Base-by-base conservation (phyloP, 2,329 filamentous ascomycete species). In the Diaporthe citrichinensis region DNA sequence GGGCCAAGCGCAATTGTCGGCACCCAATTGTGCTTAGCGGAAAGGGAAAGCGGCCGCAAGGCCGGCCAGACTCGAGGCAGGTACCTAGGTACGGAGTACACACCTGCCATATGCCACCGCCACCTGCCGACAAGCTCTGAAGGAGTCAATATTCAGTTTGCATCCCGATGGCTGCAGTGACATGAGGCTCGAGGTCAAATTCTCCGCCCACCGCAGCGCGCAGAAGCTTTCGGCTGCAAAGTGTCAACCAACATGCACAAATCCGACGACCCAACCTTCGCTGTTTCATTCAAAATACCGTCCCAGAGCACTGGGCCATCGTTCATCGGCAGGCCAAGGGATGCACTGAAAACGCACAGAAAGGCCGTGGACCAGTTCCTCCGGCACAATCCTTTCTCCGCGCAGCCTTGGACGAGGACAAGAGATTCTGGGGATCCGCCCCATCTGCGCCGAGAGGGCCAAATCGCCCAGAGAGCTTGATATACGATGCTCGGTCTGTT, bases 281-380 rank as follows among this genome's bases (percentile, higher is more conserved):
- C 46, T 39, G 65, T 68, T 68, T 68, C 65, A 68, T 68, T 68
- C 65, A 7, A 53, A 28, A 53, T 68, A 46, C 46, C 65, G 65
- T 68, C 34, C 65, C 65, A 68, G 65, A 68, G 65, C 65, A 68
- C 65, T 68, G 65, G 65, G 65, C 62, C 46, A 51, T 44, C 59
- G 36, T 9, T 12, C 25, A 23, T 46, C 25, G 9, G 17, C 61
- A 46, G 59, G 59, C 59, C 59, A 62, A 62, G 59, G 14, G 39
- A 31, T 46, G 39, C 36, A 61, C 23, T 39, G 17, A 20, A 57
- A 57, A 14, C 53, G 2, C 28, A 34, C 36, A 41, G 58, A 4
- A 25, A 41, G 58, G 58, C 57, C 28, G 23, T 65, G 61, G 34
- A 12, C 44, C 25, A 49, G 20, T 67, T 51, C 44, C 8, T 51